A percentile compares a stretch with the other conserved stretches of the same genome.
Conservation (phyloP, 2,329 filamentous ascomycete genomes). For the Dothideomycetidae sp. region DNA sequence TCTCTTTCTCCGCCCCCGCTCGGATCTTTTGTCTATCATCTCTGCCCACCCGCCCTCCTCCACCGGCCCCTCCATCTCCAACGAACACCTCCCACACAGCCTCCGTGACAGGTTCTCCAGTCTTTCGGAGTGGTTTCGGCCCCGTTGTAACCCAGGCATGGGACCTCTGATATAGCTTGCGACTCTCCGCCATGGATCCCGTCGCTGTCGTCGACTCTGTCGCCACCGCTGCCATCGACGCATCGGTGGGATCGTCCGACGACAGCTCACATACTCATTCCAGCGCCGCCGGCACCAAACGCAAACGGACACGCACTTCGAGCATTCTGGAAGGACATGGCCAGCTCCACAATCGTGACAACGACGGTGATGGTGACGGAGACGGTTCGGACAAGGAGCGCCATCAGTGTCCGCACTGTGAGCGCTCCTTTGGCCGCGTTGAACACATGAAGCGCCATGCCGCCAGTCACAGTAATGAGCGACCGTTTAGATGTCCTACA, state of each 20-base stretch:
- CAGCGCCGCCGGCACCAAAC: constrained; percentile 7
- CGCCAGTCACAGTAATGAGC: constrained; percentile 15
- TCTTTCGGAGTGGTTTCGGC: no score
- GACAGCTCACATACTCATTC: constrained; percentile 6
- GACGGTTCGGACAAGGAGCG: constrained; percentile 7
- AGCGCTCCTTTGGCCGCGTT: constrained; percentile 15
- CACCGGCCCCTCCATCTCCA: no score
- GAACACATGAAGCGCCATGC: constrained; percentile 18
- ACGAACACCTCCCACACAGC: no score
- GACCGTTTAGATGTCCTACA: constrained; percentile 15
- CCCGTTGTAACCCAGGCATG: no score
- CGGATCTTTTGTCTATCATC: no score
- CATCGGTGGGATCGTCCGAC: constrained; percentile 3
- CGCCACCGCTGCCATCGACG: no score
- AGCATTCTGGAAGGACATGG: no score
- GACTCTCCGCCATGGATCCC: constrained; percentile 9
- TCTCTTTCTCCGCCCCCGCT: no score
- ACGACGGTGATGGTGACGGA: neutral
- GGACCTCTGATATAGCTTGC: no score
- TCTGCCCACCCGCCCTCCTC: no score
- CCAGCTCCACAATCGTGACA: constrained; percentile 1
- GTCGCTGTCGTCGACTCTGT: no score
- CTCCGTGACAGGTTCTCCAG: no score
- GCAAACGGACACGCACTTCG: constrained; percentile 9
- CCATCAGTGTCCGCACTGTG: constrained; percentile 13